Evolutionary conservation across 2,329 filamentous ascomycete species (phyloP).

Genomic region (Trichophyton rubrum): DNA sequence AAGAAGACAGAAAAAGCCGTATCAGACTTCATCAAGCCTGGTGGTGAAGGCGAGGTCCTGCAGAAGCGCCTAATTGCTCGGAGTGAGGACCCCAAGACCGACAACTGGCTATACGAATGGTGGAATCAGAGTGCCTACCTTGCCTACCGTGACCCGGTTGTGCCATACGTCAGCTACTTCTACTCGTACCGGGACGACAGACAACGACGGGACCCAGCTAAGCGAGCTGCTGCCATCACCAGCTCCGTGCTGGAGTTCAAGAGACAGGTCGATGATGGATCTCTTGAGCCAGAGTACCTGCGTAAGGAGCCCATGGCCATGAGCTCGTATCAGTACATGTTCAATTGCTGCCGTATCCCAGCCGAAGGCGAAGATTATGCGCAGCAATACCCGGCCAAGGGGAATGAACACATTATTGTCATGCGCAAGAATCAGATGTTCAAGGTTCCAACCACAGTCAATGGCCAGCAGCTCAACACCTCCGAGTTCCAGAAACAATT

Average conservation of each 20-base stretch:
- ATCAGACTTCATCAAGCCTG: constrained; percentile 76
- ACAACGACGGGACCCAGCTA: constrained; percentile 71
- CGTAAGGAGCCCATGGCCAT: constrained; percentile 95
- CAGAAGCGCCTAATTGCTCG: constrained; percentile 77
- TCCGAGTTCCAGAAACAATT: constrained; percentile 87
- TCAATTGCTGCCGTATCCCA: constrained; percentile 81
- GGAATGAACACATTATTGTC: constrained; percentile 78
- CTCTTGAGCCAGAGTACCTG: constrained; percentile 96
- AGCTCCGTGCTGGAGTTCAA: constrained; percentile 86
- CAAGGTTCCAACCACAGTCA: constrained; percentile 72
- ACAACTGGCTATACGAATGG: constrained; percentile 97
- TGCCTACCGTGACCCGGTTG: constrained; percentile 82
- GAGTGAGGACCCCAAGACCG: constrained; percentile 63
- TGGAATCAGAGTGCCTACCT: constrained; percentile 96
- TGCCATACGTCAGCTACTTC: constrained; percentile 98
- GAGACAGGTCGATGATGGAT: constrained; percentile 69
- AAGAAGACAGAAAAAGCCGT: constrained; percentile 63
- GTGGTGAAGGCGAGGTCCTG: constrained; percentile 66
- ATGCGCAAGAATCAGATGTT: constrained; percentile 96
- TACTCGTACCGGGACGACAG: constrained; percentile 96
- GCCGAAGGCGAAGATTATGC: constrained; percentile 71
- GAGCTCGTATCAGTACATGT: constrained; percentile 99
- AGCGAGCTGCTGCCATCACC: constrained; percentile 82
- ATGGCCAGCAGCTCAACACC: constrained; percentile 74
- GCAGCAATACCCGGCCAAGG: constrained; percentile 60